Base-by-base conservation (phyloP, 441 rosid species). In the Arabidopsis lyrata region DNA sequence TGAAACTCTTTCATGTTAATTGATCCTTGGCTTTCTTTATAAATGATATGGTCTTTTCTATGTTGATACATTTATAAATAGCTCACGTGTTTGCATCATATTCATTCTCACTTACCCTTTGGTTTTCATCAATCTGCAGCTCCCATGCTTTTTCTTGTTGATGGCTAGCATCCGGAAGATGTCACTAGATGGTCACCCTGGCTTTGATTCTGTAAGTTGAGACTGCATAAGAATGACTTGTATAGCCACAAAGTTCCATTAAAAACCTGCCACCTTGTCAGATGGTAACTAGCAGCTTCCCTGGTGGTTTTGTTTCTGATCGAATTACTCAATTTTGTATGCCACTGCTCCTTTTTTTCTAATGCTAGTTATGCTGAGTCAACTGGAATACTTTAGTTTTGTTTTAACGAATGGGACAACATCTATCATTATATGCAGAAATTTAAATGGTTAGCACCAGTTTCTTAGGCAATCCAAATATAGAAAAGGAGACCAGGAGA, bases 101-200 rank as follows among this genome's bases (percentile, higher is more conserved):
- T 68, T 39, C 54, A 7, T 48, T 48, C 63, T 68, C 64, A 53
- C 59, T 55, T 61, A 62, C 34, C 42, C 38, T 66, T 72, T 63
- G 50, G 32, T 39, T 71, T 71, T 50, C 50, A 9, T 58, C 9
- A 14, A 14, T 72, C 56, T 83, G 79, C 88, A 95, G 98, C 82
- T 86, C 47, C 99, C 99, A 8, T 91, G 90, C 87, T 90, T 93
- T 80, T 52, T 95, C 81, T 77, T 90, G 77, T 87, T 96, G 92
- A 78, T 95, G 91, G 76, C 86, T 60, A 90, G 83, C 77, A 86
- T 90, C 62, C 86, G 95, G 61, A 84, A 87, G 81, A 95, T 93
- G 97, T 91, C 91, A 49, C 70, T 91, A 34, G 70, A 91, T 83
- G 82, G 87, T 81, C 93, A 95, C 83, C 96, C 87, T 13, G 98